A percentile compares a stretch with the other conserved stretches of the same genome.
These are phyloP conservation scores for Parascedosporium putredinis DNA, from an alignment of 2,329 filamentous ascomycete genomes.

Conservation along the genomic window DNA sequence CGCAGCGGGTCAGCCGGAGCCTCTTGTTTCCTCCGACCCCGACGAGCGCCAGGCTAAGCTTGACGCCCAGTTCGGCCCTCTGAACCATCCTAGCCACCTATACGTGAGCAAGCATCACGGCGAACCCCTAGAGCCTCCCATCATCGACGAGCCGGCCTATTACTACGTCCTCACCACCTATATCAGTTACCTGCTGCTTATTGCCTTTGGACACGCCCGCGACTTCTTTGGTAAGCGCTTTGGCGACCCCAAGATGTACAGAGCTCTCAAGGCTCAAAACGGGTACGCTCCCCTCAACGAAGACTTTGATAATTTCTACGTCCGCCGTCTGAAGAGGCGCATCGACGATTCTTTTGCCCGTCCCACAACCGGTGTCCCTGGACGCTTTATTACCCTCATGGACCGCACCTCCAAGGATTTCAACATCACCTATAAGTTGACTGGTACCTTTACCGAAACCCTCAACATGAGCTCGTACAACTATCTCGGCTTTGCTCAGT, in stretches of 20 bases:
- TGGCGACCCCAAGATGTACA: slow-evolving; percentile 70
- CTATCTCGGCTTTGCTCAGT: slow-evolving; percentile 96
- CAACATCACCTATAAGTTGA: slow-evolving; percentile 82
- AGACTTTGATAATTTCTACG: slow-evolving; percentile 98
- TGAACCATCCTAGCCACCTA: slow-evolving; percentile 69
- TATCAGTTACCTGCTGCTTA: slow-evolving; percentile 93
- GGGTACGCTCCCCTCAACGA: slow-evolving; percentile 94
- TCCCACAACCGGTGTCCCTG: slow-evolving; percentile 85
- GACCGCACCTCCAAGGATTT: slow-evolving; percentile 86
- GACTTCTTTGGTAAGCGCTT: slow-evolving; percentile 98
- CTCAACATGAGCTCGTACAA: slow-evolving; percentile 99
- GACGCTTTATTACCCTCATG: slow-evolving; percentile 83
- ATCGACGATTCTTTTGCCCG: slow-evolving; percentile 96
- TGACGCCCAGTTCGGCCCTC: slow-evolving; percentile 85
- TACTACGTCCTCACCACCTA: slow-evolving; percentile 97
- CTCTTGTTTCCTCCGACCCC: slow-evolving; percentile 51
- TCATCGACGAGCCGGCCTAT: slow-evolving; percentile 93
- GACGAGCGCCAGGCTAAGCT: slow-evolving; percentile 67
- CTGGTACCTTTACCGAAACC: slow-evolving; percentile 85
- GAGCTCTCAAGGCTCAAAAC: slow-evolving; percentile 69
- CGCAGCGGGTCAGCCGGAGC: slow-evolving; percentile 74
- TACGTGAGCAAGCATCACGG: slow-evolving; percentile 86
- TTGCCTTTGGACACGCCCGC: slow-evolving; percentile 87
- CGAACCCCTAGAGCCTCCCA: slow-evolving; percentile 65
- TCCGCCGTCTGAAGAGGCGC: slow-evolving; percentile 79